These are phyloP conservation scores for Babesia divergens DNA, from an alignment of 169 alveolate genomes.

Conservation along the genomic window DNA sequence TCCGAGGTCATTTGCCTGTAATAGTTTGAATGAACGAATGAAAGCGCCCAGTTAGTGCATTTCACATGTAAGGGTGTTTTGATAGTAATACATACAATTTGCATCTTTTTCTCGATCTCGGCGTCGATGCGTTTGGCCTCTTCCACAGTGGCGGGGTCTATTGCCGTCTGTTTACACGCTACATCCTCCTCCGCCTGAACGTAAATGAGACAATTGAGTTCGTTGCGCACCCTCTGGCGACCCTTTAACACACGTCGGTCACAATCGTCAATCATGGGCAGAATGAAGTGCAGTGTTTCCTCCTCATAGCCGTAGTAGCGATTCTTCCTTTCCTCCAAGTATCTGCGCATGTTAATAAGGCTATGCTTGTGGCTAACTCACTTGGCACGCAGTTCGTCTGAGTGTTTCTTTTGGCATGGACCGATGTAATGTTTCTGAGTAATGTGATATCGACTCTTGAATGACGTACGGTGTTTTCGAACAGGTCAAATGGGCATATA, in stretches of 20 bases:
- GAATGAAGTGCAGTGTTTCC: slow-evolving; percentile 68
- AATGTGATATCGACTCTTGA: background rate
- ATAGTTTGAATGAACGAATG: background rate
- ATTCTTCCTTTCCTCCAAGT: slow-evolving; percentile 62
- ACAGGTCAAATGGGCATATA: slow-evolving; percentile 81
- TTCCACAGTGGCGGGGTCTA: slow-evolving; percentile 43
- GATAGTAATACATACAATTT: slow-evolving; percentile 8
- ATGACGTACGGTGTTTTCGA: slow-evolving; percentile 77
- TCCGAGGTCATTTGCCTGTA: slow-evolving; percentile 63
- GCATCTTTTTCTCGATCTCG: slow-evolving; percentile 56
- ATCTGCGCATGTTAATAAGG: slow-evolving; percentile 3
- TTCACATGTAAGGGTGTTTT: background rate
- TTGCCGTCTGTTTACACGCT: slow-evolving; percentile 37
- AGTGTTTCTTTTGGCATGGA: slow-evolving; percentile 74
- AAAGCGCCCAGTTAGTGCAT: background rate
- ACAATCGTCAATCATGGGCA: slow-evolving; percentile 78
- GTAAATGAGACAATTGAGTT: background rate
- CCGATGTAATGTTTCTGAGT: slow-evolving; percentile 77
- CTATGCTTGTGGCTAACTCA: background rate
- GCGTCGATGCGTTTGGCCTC: slow-evolving; percentile 60
- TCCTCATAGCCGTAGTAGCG: slow-evolving; percentile 71
- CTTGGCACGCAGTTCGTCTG: slow-evolving; percentile 71
- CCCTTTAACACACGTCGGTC: slow-evolving; percentile 71
- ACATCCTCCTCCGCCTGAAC: slow-evolving; percentile 57
- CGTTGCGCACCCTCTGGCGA: slow-evolving; percentile 46